Evolutionary conservation across 208 protist species (phyloP), one percentile per base, ranked within the genome.

Genomic region (Wallacemonas collosoma): DNA sequence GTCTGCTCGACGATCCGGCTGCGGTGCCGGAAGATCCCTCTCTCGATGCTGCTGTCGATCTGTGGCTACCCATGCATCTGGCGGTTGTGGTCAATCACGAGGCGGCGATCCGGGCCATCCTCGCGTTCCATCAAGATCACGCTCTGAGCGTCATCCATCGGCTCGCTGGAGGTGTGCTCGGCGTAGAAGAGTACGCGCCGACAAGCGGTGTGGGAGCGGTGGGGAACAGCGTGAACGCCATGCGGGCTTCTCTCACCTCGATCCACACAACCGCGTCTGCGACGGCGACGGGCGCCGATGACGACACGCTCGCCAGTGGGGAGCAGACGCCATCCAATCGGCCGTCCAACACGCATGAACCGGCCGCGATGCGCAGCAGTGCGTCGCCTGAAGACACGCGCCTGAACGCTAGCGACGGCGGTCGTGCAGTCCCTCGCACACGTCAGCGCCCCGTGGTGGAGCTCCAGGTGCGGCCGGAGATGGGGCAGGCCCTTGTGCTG

Each of bases 21-120:
- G 79, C 75, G 7, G 53, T 85, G 15, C 84, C 85, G n/a, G 50
- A 75, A 5, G 74, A 79, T 51, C 51, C 55, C 2, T 66, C 80
- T 17, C 64, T 68, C 54, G 75, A 87, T 60, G 81, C 71, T 40
- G 75, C 67, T 2, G 64, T 82, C 14, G 90, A 95, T 56, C 73
- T 89, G 14, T 95, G 90, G 90, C 63, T 75, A 51, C 84, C 88
- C 53, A 72, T 90, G 62, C 75, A 90, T 69, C 73, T 95, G 26
- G 84, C 88, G 12, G 77, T 93, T 45, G 73, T 90, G 58, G 72
- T 85, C 67, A 75, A 82, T 73, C 82, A 87, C 72, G 61, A 58
- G 44, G 41, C 73, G 4, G 81, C 76, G 1, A 70, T 88, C 14
- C 7, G 66, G 38, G 65, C 68, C 1, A 53, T 91, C 5, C 62